These are phyloP conservation scores for Cyclaneusma minus DNA, from an alignment of 2,329 filamentous ascomycete species.

Conservation along the genomic window DNA sequence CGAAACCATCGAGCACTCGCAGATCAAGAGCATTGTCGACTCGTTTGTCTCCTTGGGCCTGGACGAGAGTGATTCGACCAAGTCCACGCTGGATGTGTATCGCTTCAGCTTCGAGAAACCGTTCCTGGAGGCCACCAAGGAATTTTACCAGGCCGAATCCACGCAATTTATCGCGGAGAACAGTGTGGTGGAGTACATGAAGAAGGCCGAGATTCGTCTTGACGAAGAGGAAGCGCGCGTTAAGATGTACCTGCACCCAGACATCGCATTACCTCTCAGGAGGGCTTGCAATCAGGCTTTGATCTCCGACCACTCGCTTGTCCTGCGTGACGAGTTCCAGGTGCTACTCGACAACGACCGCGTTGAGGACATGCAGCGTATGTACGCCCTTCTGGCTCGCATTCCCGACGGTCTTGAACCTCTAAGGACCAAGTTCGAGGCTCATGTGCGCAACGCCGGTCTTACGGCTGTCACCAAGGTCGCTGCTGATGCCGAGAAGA, in stretches of 20 bases:
- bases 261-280: slow-evolving; percentile 74
- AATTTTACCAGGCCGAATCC: slow-evolving; percentile 85
- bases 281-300: slow-evolving; percentile 78
- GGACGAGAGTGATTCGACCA: slow-evolving; percentile 82
- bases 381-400: slow-evolving; percentile 82
- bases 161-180: slow-evolving; percentile 92
- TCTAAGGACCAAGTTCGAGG: slow-evolving; percentile 73
- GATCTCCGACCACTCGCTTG: slow-evolving; percentile 70
- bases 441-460: slow-evolving; percentile 81
- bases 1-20: slow-evolving; percentile 91
- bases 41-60: slow-evolving; percentile 91
- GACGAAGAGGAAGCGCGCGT: slow-evolving; percentile 92
- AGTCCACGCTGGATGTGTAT: slow-evolving; percentile 92
- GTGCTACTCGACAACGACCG: slow-evolving; percentile 84
- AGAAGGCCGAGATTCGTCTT: slow-evolving; percentile 84
- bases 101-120: slow-evolving; percentile 83
- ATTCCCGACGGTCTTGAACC: slow-evolving; percentile 89
- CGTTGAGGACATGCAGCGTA: slow-evolving; percentile 86
- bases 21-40: slow-evolving; percentile 94
- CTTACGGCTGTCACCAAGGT: slow-evolving; percentile 83
- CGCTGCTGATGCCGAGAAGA: slow-evolving; percentile 68
- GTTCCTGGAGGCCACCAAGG: slow-evolving; percentile 70
- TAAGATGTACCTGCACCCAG: slow-evolving; percentile 75
- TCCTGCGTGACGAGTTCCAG: slow-evolving; percentile 94
- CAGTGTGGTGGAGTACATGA: slow-evolving; percentile 98